Percentiles rank a stretch among this genome's conserved stretches.
Evolutionary conservation across 1,284 basidiomycete genomes (phyloP).

Genomic region (Kalmanozyma brasiliensis): DNA sequence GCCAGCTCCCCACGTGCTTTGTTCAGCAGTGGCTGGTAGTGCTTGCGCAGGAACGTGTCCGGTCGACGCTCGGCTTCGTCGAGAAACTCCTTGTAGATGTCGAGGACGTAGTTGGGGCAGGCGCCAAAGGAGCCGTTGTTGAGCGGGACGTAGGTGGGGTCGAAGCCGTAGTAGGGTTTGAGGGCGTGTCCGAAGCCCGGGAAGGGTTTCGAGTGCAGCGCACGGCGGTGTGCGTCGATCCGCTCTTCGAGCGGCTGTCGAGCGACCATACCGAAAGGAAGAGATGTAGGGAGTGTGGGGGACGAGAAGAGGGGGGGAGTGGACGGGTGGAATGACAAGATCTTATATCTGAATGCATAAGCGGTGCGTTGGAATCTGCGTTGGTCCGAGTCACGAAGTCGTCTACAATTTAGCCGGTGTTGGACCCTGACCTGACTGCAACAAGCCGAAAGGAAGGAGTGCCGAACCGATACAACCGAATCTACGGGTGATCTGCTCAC

Average conservation of each 20-base stretch:
- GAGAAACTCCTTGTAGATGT: constrained; percentile 19
- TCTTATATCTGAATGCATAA: not conserved
- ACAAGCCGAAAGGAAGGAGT: too few relatives aligned
- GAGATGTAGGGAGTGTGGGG: not conserved
- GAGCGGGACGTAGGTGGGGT: constrained; percentile 28
- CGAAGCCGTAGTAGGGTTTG: constrained; percentile 35
- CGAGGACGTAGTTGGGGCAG: constrained; percentile 42
- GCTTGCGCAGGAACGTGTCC: constrained; percentile 26
- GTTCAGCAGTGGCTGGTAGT: constrained; percentile 18
- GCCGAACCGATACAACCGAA: too few relatives aligned
- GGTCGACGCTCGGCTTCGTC: constrained; percentile 32
- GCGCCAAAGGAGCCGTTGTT: constrained; percentile 50
- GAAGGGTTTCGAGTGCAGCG: constrained; percentile 23
- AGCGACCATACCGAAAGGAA: not conserved
- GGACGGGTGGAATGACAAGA: too few relatives aligned
- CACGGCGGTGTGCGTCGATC: constrained; percentile 12
- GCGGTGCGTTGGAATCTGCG: too few relatives aligned
- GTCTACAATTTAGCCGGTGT: not conserved
- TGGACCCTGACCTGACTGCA: constrained; percentile 1
- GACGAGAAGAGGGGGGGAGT: not conserved
- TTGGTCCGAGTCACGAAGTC: not conserved
- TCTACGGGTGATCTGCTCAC: too few relatives aligned
- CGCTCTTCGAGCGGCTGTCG: constrained; percentile 16
- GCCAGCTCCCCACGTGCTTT: constrained; percentile 24
- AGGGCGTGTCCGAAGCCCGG: constrained; percentile 39